Conservation (phyloP, 2,329 filamentous ascomycete genomes). For the Ophiostoma sp. region DNA sequence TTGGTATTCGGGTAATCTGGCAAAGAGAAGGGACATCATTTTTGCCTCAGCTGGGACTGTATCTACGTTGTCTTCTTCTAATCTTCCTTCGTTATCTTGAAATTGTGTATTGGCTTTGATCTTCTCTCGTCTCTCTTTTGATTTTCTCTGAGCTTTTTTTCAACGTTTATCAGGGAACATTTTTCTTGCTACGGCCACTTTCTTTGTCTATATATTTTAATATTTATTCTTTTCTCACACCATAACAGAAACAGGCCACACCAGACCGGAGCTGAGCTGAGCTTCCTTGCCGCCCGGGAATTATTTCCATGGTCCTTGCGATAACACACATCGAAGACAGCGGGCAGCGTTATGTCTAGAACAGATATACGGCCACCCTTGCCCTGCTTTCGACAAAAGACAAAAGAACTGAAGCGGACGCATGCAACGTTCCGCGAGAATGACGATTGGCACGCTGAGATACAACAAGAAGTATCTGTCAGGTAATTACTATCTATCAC, state of each 20-base stretch:
- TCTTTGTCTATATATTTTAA: background rate
- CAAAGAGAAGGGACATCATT: background rate
- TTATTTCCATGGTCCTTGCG: background rate
- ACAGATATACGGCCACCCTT: background rate
- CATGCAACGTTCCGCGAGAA: conserved; percentile 21
- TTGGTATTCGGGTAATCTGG: background rate
- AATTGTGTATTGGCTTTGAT: background rate
- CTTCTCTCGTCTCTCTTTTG: background rate
- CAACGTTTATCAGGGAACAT: background rate
- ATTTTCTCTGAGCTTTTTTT: background rate
- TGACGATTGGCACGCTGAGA: background rate
- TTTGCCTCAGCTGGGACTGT: background rate
- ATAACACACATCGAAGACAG: background rate
- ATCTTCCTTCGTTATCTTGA: background rate
- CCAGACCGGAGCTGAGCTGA: background rate
- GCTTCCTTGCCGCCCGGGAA: background rate
- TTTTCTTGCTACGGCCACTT: background rate
- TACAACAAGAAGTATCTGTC: background rate
- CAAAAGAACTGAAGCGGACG: background rate
- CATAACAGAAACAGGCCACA: background rate
- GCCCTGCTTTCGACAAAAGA: background rate
- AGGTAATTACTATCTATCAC: background rate
- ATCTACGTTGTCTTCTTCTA: background rate
- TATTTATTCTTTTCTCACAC: background rate
- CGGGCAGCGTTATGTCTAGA: background rate